Conservation (phyloP, 2,329 filamentous ascomycete genomes). For the Arachnopeziza araneosa region DNA sequence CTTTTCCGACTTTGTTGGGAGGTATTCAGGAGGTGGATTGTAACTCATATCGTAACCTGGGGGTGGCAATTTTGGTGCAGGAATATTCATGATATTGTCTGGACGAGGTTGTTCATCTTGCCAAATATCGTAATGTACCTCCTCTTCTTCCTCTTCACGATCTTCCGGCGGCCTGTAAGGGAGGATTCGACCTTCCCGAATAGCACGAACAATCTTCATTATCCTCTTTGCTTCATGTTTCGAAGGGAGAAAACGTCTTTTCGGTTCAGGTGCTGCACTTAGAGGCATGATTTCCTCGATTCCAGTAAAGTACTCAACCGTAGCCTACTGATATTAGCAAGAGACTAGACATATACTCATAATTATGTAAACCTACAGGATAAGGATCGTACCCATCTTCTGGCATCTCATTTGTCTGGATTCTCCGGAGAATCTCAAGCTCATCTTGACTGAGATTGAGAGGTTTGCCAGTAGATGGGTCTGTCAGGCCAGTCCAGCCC, state of each 20-base stretch:
- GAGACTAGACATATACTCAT: neutral
- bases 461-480: conserved; percentile 89
- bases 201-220: conserved; percentile 95
- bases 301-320: conserved; percentile 89
- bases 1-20: conserved; percentile 80
- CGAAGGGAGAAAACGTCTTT: conserved; percentile 89
- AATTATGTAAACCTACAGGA: conserved; percentile 48
- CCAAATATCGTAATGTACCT: conserved; percentile 80
- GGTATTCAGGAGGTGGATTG: conserved; percentile 90
- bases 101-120: conserved; percentile 80
- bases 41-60: conserved; percentile 95
- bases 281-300: conserved; percentile 91
- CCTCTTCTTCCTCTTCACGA: conserved; percentile 65
- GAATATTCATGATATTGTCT: conserved; percentile 88
- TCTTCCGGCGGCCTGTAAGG: conserved; percentile 77
- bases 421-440: conserved; percentile 77
- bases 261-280: conserved; percentile 90
- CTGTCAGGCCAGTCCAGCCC: conserved; percentile 94
- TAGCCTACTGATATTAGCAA: conserved; percentile 48
- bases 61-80: conserved; percentile 87
- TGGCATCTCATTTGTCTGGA: conserved; percentile 84
- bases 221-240: conserved; percentile 95
- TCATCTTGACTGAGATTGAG: conserved; percentile 83
- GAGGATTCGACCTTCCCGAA: conserved; percentile 86
- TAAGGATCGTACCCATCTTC: conserved; percentile 91